These are phyloP conservation scores for Teunomyces barrocoloradensis DNA, from an alignment of 805 yeast genomes.

Conservation along the genomic window DNA sequence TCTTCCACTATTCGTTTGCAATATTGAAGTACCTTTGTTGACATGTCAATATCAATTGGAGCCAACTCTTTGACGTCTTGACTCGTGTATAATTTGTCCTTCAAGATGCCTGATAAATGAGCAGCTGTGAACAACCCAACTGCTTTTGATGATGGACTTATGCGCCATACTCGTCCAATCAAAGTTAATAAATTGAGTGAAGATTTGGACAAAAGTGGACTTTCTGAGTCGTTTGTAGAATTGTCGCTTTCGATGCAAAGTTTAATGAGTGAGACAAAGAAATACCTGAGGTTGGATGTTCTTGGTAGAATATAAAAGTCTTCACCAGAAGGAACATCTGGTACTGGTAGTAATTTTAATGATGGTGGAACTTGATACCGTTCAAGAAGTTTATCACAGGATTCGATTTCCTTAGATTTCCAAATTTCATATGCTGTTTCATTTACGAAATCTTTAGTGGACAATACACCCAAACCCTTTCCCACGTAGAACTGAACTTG, in stretches of 20 bases:
- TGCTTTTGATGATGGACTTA: conserved; percentile 49
- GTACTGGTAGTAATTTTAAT: conserved; percentile 27
- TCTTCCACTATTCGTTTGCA: conserved; percentile 33
- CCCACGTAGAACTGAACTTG: conserved; percentile 31
- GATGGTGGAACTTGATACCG: conserved; percentile 35
- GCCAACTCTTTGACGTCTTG: conserved; percentile 21
- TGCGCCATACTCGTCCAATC: conserved; percentile 58
- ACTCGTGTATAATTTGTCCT: conserved; percentile 23
- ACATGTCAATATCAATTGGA: conserved; percentile 28
- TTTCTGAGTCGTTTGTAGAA: conserved; percentile 13
- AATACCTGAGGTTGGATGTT: conserved; percentile 33
- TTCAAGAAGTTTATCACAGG: conserved; percentile 20
- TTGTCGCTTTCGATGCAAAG: conserved; percentile 44
- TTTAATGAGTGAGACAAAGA: conserved; percentile 38
- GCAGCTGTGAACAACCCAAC: conserved; percentile 51
- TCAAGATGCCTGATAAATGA: conserved; percentile 26
- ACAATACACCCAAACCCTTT: conserved; percentile 42
- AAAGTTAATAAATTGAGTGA: conserved; percentile 42
- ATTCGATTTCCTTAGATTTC: conserved; percentile 27
- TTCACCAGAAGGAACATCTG: conserved; percentile 32
- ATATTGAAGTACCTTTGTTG: conserved; percentile 25
- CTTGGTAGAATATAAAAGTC: conserved; percentile 39
- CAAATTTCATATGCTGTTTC: conserved; percentile 26
- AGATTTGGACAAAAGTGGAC: conserved; percentile 36
- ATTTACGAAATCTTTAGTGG: conserved; percentile 22